Conservation (phyloP, 768 basidiomycete genomes). For the Lactifluus subvellereus region DNA sequence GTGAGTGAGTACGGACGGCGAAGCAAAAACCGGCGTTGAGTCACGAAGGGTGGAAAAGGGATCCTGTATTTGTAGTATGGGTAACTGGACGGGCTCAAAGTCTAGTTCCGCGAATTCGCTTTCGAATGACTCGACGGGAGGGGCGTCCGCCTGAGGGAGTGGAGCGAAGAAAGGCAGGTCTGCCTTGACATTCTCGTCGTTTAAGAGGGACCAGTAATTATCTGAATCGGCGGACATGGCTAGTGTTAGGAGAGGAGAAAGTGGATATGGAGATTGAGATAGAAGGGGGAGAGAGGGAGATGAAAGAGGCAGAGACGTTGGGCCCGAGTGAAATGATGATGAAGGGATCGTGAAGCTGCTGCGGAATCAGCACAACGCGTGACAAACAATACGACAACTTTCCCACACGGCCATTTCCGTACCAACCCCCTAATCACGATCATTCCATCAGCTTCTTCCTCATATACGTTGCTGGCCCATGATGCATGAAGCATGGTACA, state of each 20-base stretch:
- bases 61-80: slow-evolving; percentile 42
- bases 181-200: slow-evolving; percentile 6
- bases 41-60: slow-evolving; percentile 59
- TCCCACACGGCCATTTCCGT: neutral
- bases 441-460: too few relatives aligned
- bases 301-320: slow-evolving; percentile 2
- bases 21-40: slow-evolving; percentile 58
- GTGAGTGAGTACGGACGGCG: slow-evolving; percentile 72
- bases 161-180: slow-evolving; percentile 19
- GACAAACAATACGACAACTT: slow-evolving; percentile 1
- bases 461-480: too few relatives aligned
- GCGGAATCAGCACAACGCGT: slow-evolving; percentile 13
- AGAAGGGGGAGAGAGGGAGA: neutral
- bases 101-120: slow-evolving; percentile 67
- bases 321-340: neutral
- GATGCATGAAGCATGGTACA: too few relatives aligned
- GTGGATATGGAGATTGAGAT: slow-evolving; percentile 1
- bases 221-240: slow-evolving; percentile 6
- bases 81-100: slow-evolving; percentile 50
- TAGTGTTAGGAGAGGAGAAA: slow-evolving; percentile 1
- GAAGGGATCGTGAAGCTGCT: slow-evolving; percentile 12
- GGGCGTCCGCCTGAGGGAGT: slow-evolving; percentile 59
- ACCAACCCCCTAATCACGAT: too few relatives aligned
- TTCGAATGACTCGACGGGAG: slow-evolving; percentile 79
- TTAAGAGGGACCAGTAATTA: slow-evolving; percentile 6